Conservation (phyloP, 805 yeast species). For the Ogataea kodamae region DNA sequence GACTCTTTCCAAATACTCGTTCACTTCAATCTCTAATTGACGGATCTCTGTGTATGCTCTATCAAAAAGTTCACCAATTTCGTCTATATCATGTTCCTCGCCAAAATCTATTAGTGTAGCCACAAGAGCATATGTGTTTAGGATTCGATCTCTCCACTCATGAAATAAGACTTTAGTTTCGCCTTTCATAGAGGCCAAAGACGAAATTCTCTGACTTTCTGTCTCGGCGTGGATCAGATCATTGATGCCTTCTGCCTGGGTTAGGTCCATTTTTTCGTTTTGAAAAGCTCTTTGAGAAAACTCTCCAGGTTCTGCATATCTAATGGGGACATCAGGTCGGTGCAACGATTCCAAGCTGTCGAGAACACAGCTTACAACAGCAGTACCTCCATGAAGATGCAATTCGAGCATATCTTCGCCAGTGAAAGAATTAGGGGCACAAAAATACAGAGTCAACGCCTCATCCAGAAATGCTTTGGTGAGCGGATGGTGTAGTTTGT, state of each 20-base stretch:
- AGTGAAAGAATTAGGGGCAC: constrained; percentile 76
- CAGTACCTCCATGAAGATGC: constrained; percentile 93
- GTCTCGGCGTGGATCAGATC: constrained; percentile 93
- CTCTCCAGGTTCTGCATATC: constrained; percentile 93
- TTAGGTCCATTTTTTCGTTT: constrained; percentile 78
- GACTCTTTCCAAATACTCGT: constrained; percentile 42
- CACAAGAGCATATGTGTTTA: constrained; percentile 65
- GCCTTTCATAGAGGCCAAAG: constrained; percentile 72
- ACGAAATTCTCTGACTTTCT: constrained; percentile 76
- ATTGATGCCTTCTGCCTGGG: constrained; percentile 86
- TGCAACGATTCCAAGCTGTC: constrained; percentile 56
- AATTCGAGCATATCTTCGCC: constrained; percentile 90
- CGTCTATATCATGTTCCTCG: constrained; percentile 84
- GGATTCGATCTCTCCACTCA: constrained; percentile 64
- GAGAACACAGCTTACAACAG: constrained; percentile 69
- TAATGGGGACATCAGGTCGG: constrained; percentile 42
- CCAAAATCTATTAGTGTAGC: constrained; percentile 94
- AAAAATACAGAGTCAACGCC: constrained; percentile 66
- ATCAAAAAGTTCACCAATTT: constrained; percentile 49
- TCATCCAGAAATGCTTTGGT: constrained; percentile 58
- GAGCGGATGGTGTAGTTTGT: constrained; percentile 49
- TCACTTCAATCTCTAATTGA: constrained; percentile 43
- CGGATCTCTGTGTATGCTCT: constrained; percentile 45
- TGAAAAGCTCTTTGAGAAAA: constrained; percentile 83
- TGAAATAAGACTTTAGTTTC: constrained; percentile 50